Percentiles rank a stretch among this genome's conserved stretches.
These are phyloP conservation scores for Wickerhamomyces alni DNA, from an alignment of 805 yeast genomes.

Conservation along the genomic window DNA sequence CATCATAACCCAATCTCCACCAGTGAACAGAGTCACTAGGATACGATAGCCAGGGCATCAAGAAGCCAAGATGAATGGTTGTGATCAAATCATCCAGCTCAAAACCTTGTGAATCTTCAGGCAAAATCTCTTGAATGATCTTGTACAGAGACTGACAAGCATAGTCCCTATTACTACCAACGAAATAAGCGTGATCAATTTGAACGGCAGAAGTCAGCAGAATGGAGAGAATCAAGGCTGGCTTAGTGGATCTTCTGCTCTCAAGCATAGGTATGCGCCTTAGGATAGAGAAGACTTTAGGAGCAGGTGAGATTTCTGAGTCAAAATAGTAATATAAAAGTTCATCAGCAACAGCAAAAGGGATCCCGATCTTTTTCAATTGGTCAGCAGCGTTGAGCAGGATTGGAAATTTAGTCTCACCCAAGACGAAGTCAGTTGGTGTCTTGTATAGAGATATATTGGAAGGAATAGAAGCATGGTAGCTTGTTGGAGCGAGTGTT, in stretches of 20 bases:
- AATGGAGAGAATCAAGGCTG: constrained; percentile 13
- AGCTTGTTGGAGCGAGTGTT: neutral
- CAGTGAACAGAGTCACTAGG: constrained; percentile 20
- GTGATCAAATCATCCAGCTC: constrained; percentile 19
- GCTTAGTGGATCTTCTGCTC: constrained; percentile 12
- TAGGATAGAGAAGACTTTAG: constrained; percentile 18
- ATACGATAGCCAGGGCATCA: constrained; percentile 22
- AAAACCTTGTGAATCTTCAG: constrained; percentile 3
- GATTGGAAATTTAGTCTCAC: constrained; percentile 10
- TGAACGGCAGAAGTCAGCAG: constrained; percentile 16
- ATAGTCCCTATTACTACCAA: constrained; percentile 17
- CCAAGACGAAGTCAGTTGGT: constrained; percentile 1
- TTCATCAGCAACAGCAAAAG: constrained; percentile 19
- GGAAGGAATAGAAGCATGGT: neutral
- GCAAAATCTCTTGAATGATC: constrained; percentile 14
- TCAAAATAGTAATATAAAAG: constrained; percentile 17
- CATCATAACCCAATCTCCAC: constrained; percentile 18
- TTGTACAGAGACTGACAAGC: constrained; percentile 13
- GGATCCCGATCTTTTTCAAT: constrained; percentile 11
- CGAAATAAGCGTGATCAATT: constrained; percentile 17
- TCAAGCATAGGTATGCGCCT: constrained; percentile 15
- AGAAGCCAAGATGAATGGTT: constrained; percentile 16
- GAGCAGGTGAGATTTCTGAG: constrained; percentile 11
- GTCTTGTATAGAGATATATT: neutral
- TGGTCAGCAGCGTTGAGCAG: constrained; percentile 7